Evolutionary conservation across 805 yeast species (phyloP), one percentile per base, ranked within the genome.

Genomic region (Hanseniaspora lachancei): DNA sequence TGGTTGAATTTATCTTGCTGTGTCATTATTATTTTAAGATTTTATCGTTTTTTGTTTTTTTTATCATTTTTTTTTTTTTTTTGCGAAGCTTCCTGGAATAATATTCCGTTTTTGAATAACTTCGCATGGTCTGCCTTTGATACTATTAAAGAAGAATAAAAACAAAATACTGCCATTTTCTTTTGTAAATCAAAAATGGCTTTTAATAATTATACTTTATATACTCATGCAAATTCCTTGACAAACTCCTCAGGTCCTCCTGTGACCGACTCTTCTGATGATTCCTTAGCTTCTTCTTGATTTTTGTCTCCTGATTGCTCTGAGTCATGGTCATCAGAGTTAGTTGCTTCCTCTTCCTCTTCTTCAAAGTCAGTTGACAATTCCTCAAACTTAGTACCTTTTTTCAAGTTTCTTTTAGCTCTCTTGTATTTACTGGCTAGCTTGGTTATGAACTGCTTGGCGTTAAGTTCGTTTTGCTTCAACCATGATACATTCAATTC

Each of bases 401-500:
- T 55, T 47, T 29, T 42, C 35, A 38, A 57, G 16, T 50, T 49
- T 54, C 43, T 54, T 55, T 16, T 56, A 47, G 55, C 54, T 12
- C 59, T 67, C 57, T 81, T 81, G 1, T 50, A 9, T 16, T 75
- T 73, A 60, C 72, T 82, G 5, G 50, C 82, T 87, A 23, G 62
- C 60, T 88, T 96, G 59, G 74, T 79, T 59, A 93, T 84, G 66
- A 89, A 96, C 62, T 89, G 87, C 68, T 86, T 89, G 71, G 93
- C 78, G 60, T 93, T 98, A 62, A 93, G 75, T 72, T 93, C 98
- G 69, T 93, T 93, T 70, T 93, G 93, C 72, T 93, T 93, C 63
- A 93, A 76, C 98, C 98, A 93, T 34, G 95, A 85, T 21, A 93
- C 97, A 65, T 93, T 93, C 64, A 93, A 78, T 65, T 93, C 98